These are phyloP conservation scores for Passalora sequoiae DNA, from an alignment of 2,329 filamentous ascomycete genomes.

Conservation along the genomic window DNA sequence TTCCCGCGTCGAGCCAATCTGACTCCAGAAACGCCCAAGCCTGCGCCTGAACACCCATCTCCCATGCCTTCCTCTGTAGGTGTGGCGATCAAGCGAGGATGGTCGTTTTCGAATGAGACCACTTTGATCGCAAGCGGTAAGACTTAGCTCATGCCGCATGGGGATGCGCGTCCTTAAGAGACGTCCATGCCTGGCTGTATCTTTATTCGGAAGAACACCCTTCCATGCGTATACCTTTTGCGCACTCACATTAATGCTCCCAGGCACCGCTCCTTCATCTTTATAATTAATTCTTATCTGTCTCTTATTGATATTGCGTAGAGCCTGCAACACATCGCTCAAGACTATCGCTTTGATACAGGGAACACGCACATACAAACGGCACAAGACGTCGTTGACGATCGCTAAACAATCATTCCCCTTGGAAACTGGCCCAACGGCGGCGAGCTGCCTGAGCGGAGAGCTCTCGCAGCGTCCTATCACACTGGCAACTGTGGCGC, in stretches of 20 bases:
- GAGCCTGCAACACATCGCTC: conserved; percentile 12
- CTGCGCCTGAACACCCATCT: conserved; percentile 12
- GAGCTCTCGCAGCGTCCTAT: conserved; percentile 49
- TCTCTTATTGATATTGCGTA: conserved; percentile 15
- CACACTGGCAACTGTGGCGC: conserved; percentile 48
- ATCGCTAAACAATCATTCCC: conserved; percentile 27
- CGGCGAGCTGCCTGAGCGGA: conserved; percentile 46
- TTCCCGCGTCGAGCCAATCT: conserved; percentile 24
- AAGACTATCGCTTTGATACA: conserved; percentile 14
- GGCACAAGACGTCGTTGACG: conserved; percentile 19
- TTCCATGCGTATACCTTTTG: conserved; percentile 9
- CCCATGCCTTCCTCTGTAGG: conserved; percentile 12
- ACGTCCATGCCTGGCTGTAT: conserved; percentile 17
- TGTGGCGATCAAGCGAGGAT: conserved; percentile 26
- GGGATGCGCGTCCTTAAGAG: conserved; percentile 17
- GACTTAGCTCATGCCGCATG: conserved; percentile 10
- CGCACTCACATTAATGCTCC: conserved; percentile 19
- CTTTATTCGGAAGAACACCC: not conserved
- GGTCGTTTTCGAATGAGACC: conserved; percentile 20
- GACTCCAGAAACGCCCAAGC: conserved; percentile 11
- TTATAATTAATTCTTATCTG: conserved; percentile 18
- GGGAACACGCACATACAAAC: no score
- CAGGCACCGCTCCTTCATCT: conserved; percentile 12
- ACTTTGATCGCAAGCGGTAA: conserved; percentile 11
- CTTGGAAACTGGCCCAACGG: conserved; percentile 40